Evolutionary conservation across 2,329 filamentous ascomycete species (phyloP).

Genomic region (Cordyceps tenuipes): DNA sequence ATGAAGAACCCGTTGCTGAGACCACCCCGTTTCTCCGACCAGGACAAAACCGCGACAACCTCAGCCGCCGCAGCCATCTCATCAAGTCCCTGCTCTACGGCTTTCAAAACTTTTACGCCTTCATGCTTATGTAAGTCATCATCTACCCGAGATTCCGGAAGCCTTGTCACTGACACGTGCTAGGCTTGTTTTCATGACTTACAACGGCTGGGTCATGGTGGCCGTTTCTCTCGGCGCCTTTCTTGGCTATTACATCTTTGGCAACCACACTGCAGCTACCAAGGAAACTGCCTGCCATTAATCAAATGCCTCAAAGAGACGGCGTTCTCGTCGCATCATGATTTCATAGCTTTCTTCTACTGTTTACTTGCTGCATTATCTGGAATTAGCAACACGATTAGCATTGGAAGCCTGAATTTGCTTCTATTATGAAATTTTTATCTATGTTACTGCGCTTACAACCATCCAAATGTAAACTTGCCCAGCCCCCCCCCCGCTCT

Average conservation of each 20-base stretch:
- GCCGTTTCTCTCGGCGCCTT: conserved; percentile 84
- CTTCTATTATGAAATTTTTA: neutral
- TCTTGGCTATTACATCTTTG: conserved; percentile 78
- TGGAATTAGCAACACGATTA: neutral
- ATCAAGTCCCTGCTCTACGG: conserved; percentile 80
- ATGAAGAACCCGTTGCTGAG: conserved; percentile 44
- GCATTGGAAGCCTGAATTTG: neutral
- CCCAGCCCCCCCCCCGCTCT: neutral
- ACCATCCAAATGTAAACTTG: neutral
- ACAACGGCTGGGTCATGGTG: conserved; percentile 97
- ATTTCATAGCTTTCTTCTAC: neutral
- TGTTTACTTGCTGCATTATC: neutral
- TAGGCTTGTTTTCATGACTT: conserved; percentile 99
- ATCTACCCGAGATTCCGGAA: neutral
- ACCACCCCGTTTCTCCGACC: conserved; percentile 54
- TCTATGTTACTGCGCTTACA: neutral
- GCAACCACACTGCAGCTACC: conserved; percentile 57
- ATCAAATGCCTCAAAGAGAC: conserved; percentile 15
- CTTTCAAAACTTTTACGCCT: conserved; percentile 94
- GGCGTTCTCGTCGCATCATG: neutral
- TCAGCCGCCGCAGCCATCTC: conserved; percentile 62
- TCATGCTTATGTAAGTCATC: conserved; percentile 90
- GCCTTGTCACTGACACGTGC: neutral
- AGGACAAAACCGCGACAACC: conserved; percentile 61
- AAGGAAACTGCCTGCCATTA: conserved; percentile 92